These are phyloP conservation scores for Boletellus sp. DNA, from an alignment of 768 basidiomycete species.

Conservation along the genomic window DNA sequence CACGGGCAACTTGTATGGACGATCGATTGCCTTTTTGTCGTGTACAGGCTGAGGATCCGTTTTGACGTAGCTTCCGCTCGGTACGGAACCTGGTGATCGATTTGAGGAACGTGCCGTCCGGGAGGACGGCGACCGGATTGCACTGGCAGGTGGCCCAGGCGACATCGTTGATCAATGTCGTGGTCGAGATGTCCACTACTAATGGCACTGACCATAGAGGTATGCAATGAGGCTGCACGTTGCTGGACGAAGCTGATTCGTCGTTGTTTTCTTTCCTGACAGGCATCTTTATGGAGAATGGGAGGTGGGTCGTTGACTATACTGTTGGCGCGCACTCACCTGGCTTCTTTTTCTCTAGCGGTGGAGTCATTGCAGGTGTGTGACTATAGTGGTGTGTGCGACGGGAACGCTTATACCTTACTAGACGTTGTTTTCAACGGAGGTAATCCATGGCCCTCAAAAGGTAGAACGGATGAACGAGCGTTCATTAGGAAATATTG, in stretches of 20 bases:
- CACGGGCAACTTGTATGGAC: slow-evolving; percentile 24
- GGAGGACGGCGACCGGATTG: slow-evolving; percentile 57
- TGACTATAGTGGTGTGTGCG: not conserved
- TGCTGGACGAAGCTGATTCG: not conserved
- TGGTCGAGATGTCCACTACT: slow-evolving; percentile 66
- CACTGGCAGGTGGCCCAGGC: slow-evolving; percentile 84
- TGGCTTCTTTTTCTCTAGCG: slow-evolving; percentile 20
- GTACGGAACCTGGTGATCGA: slow-evolving; percentile 76
- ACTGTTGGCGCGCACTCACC: not conserved
- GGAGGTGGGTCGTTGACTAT: slow-evolving; percentile 33
- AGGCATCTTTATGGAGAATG: slow-evolving; percentile 76
- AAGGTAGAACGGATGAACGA: not conserved
- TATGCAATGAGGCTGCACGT: slow-evolving; percentile 19
- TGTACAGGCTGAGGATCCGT: not conserved
- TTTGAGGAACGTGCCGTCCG: slow-evolving; percentile 50
- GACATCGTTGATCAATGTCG: slow-evolving; percentile 69
- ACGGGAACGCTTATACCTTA: not conserved
- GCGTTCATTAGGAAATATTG: slow-evolving; percentile 38
- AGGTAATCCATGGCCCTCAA: slow-evolving; percentile 13
- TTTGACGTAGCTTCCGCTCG: slow-evolving; percentile 53
- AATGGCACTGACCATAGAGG: slow-evolving; percentile 64
- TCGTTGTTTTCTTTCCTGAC: not conserved
- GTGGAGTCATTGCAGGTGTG: slow-evolving; percentile 56
- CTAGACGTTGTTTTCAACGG: slow-evolving; percentile 43
- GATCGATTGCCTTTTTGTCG: not conserved